A percentile compares a stretch with the other conserved stretches of the same genome.
These are phyloP conservation scores for Suhomyces coccinellae DNA, from an alignment of 1,139 yeast species.

Conservation along the genomic window DNA sequence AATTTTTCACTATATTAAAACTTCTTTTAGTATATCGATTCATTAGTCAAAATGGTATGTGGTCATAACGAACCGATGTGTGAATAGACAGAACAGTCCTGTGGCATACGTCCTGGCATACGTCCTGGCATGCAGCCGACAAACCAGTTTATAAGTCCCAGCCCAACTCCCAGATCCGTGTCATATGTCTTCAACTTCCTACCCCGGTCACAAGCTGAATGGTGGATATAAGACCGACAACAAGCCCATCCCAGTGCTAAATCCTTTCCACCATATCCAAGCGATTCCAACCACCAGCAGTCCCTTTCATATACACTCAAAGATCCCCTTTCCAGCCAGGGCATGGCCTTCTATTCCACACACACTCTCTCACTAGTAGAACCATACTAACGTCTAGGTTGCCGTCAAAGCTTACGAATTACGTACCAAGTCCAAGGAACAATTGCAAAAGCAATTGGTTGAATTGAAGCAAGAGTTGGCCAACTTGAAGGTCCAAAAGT, in stretches of 20 bases:
- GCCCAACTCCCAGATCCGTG: too few species aligned
- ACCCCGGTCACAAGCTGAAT: too few species aligned
- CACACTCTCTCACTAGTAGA: not conserved
- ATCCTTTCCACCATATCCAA: not conserved
- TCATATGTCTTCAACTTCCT: too few species aligned
- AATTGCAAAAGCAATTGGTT: slow-evolving; percentile 90
- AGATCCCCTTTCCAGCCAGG: not conserved
- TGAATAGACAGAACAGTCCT: not conserved
- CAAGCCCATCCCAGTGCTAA: not conserved
- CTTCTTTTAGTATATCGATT: slow-evolving; percentile 17
- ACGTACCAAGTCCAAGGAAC: slow-evolving; percentile 96
- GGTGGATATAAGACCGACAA: too few species aligned
- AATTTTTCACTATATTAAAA: slow-evolving; percentile 17
- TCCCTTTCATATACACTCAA: not conserved
- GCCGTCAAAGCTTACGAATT: slow-evolving; percentile 94
- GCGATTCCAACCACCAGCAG: not conserved
- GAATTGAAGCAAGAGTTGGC: slow-evolving; percentile 98
- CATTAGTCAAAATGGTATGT: slow-evolving; percentile 29
- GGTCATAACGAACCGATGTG: slow-evolving; percentile 3
- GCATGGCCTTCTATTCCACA: not conserved
- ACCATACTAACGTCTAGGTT: slow-evolving; percentile 54
- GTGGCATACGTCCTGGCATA: not conserved
- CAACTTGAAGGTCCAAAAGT: slow-evolving; percentile 93
- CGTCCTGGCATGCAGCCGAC: too few species aligned
- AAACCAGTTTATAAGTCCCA: not conserved